Conservation (phyloP, 1,284 basidiomycete genomes). For the Puccinia coronata region DNA sequence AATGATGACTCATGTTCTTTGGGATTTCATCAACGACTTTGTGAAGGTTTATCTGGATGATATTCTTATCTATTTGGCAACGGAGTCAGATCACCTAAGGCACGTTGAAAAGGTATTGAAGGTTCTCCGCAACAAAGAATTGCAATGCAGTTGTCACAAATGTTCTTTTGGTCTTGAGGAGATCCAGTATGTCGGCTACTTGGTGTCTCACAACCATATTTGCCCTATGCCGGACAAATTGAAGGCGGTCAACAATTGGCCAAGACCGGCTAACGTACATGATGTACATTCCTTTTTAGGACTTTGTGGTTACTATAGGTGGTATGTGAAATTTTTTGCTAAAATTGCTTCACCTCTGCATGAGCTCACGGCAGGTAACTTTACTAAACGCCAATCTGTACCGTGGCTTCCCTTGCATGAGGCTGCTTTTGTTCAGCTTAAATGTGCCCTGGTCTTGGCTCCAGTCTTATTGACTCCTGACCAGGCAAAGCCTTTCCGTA, state of each 20-base stretch:
- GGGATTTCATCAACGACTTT: slow-evolving; percentile 5
- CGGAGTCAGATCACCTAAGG: not conserved
- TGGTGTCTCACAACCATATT: not conserved
- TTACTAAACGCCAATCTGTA: not conserved
- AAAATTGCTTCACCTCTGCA: slow-evolving; percentile 3
- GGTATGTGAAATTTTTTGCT: slow-evolving; percentile 26
- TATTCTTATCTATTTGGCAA: slow-evolving; percentile 17
- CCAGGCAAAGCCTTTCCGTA: not conserved
- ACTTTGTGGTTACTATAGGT: too few species aligned
- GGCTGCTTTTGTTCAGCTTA: not conserved
- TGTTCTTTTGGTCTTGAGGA: not conserved
- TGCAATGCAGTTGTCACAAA: not conserved
- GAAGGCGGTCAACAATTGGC: slow-evolving; percentile 8
- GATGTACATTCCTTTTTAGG: slow-evolving; percentile 28
- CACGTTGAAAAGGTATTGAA: not conserved
- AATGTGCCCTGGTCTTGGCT: too few species aligned
- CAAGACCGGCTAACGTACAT: slow-evolving; percentile 9
- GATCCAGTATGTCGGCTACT: too few species aligned
- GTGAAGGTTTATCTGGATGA: too few species aligned
- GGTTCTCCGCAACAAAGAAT: not conserved
- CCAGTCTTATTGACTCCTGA: too few species aligned
- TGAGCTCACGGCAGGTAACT: too few species aligned
- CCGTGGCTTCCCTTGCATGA: not conserved
- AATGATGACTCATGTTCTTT: too few species aligned
- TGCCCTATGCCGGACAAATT: slow-evolving; percentile 17